phyloP scores from a whole-genome alignment of 306 rosid species.

The Cucurbita argyrosperma region DNA sequence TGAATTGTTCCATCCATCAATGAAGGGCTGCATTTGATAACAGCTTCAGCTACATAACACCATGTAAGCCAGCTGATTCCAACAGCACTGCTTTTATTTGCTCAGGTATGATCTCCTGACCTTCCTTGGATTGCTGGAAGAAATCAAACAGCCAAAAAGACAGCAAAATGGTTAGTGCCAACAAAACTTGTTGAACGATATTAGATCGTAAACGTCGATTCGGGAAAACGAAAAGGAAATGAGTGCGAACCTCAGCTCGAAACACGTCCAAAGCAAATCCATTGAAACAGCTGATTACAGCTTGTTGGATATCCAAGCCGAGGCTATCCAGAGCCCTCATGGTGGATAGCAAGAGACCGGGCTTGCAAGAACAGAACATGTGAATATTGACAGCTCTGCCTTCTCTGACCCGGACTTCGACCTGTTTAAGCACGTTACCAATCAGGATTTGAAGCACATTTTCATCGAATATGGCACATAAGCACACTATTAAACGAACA shows the following conservation, averaged over 20 bases:
- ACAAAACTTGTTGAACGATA: no score
- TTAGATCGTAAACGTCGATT: no score
- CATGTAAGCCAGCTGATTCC: constrained; percentile 70
- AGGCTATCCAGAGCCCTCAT: constrained; percentile 83
- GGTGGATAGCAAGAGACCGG: constrained; percentile 83
- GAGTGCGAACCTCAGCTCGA: constrained; percentile 72
- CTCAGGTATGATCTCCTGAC: constrained; percentile 71
- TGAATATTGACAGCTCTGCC: constrained; percentile 94
- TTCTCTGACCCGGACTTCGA: constrained; percentile 79
- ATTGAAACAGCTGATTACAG: constrained; percentile 94
- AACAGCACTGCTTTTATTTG: constrained; percentile 67
- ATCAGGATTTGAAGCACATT: background rate
- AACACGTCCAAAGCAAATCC: constrained; percentile 93
- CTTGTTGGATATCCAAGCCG: constrained; percentile 93
- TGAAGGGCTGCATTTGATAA: background rate
- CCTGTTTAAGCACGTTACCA: constrained; percentile 26
- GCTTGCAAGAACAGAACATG: constrained; percentile 85
- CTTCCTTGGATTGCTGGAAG: constrained; percentile 82
- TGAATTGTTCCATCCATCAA: background rate
- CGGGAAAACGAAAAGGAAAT: background rate
- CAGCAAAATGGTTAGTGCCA: no score
- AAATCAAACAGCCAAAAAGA: no score
- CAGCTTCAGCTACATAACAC: constrained; percentile 27
- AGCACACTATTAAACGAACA: no score
- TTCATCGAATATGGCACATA: background rate